phyloP scores from a whole-genome alignment of 768 basidiomycete species.

The Pleurotus tuoliensis region DNA sequence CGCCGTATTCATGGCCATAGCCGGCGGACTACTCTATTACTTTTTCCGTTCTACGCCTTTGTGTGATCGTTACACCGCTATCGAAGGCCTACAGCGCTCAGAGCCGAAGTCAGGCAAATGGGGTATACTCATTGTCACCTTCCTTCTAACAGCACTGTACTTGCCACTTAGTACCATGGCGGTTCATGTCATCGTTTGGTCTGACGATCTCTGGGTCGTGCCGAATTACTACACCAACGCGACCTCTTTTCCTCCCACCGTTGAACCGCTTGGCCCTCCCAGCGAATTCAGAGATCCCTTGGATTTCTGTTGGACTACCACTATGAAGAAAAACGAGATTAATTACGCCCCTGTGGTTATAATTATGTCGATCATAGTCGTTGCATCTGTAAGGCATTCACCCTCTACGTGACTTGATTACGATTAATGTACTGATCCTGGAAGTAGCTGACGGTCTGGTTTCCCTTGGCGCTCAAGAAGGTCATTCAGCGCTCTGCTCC shows the following conservation, averaged over 20 bases:
- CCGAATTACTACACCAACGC: constrained; percentile 64
- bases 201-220: constrained; percentile 71
- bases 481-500: constrained; percentile 59
- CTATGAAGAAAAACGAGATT: constrained; percentile 64
- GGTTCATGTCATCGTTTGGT: constrained; percentile 74
- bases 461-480: constrained; percentile 57
- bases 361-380: constrained; percentile 48
- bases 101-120: constrained; percentile 40
- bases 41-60: constrained; percentile 49
- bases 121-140: constrained; percentile 57
- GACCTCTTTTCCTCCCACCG: constrained; percentile 42
- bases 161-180: constrained; percentile 77
- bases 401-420: too few relatives aligned
- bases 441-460: constrained; percentile 63
- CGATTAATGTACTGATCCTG: neutral
- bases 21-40: constrained; percentile 50
- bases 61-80: constrained; percentile 43
- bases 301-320: constrained; percentile 79
- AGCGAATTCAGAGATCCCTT: constrained; percentile 55
- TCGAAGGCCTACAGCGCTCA: constrained; percentile 53
- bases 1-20: constrained; percentile 50
- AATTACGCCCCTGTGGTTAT: constrained; percentile 67
- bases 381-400: constrained; percentile 42
- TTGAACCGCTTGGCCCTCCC: constrained; percentile 52
- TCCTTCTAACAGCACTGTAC: constrained; percentile 65